These are phyloP conservation scores for Kentomonas sorsogonicus DNA, from an alignment of 208 protist genomes.

Conservation along the genomic window DNA sequence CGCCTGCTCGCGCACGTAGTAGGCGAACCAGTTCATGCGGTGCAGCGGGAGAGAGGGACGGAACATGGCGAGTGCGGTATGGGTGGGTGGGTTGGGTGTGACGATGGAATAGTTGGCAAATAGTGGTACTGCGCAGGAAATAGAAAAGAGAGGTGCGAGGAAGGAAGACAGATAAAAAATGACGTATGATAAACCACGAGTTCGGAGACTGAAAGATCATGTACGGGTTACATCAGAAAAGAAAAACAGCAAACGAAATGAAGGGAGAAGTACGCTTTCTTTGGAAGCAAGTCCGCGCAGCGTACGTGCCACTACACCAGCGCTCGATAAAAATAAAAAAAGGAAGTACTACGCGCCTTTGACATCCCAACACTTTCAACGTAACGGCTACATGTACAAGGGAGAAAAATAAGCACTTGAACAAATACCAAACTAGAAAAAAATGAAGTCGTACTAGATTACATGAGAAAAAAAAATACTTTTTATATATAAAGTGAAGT, in stretches of 20 bases:
- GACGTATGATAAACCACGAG: neutral
- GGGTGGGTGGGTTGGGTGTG: neutral
- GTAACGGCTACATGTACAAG: too few relatives aligned
- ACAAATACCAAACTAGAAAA: conserved; percentile 5
- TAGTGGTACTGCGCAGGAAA: neutral
- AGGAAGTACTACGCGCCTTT: too few relatives aligned
- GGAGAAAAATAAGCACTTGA: neutral
- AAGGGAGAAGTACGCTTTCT: too few relatives aligned
- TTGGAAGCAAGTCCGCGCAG: too few relatives aligned
- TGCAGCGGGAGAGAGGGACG: conserved; percentile 9
- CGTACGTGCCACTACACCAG: too few relatives aligned
- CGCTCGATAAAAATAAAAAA: too few relatives aligned
- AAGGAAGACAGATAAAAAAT: neutral
- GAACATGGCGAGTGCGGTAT: conserved; percentile 10
- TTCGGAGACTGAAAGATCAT: conserved; percentile 1
- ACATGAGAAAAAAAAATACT: conserved; percentile 7
- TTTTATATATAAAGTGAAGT: too few relatives aligned
- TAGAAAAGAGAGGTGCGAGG: conserved; percentile 6
- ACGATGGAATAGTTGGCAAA: neutral
- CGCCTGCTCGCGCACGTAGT: neutral
- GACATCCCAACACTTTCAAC: too few relatives aligned
- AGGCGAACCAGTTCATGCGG: neutral
- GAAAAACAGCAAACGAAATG: conserved; percentile 4
- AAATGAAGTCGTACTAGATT: conserved; percentile 1
- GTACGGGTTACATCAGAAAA: neutral